phyloP scores from a whole-genome alignment of 2,329 filamentous ascomycete genomes.

The Setomelanomma holmii region DNA sequence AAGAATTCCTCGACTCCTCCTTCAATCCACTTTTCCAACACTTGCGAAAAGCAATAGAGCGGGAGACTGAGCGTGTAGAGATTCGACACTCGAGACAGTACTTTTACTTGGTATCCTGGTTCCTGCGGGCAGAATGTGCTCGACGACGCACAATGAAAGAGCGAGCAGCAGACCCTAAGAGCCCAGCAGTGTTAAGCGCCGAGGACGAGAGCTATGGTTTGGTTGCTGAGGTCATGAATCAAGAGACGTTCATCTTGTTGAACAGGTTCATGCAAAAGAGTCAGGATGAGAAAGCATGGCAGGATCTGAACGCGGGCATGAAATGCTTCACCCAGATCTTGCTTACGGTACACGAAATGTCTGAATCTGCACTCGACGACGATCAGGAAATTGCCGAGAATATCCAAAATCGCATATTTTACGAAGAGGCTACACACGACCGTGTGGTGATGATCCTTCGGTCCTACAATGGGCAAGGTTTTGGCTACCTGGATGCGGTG shows the following conservation, averaged over 20 bases:
- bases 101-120: conserved; percentile 93
- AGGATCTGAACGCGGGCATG: conserved; percentile 85
- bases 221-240: conserved; percentile 87
- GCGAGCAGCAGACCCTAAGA: conserved; percentile 59
- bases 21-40: conserved; percentile 90
- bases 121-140: conserved; percentile 81
- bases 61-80: conserved; percentile 82
- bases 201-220: conserved; percentile 81
- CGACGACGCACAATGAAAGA: conserved; percentile 66
- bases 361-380: conserved; percentile 82
- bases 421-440: conserved; percentile 94
- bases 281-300: conserved; percentile 85
- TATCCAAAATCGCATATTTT: conserved; percentile 95
- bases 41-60: conserved; percentile 85
- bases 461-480: conserved; percentile 91
- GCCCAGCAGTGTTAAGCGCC: conserved; percentile 46
- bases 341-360: conserved; percentile 91
- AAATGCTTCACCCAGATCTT: conserved; percentile 94
- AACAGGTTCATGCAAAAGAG: conserved; percentile 82
- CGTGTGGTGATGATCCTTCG: conserved; percentile 79
- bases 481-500: conserved; percentile 89
- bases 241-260: conserved; percentile 91
- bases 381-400: conserved; percentile 98
- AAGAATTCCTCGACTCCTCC: conserved; percentile 91
- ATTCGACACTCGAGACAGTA: conserved; percentile 82